Conservation (phyloP, 257 asterid genomes). For the Salvia splendens region DNA sequence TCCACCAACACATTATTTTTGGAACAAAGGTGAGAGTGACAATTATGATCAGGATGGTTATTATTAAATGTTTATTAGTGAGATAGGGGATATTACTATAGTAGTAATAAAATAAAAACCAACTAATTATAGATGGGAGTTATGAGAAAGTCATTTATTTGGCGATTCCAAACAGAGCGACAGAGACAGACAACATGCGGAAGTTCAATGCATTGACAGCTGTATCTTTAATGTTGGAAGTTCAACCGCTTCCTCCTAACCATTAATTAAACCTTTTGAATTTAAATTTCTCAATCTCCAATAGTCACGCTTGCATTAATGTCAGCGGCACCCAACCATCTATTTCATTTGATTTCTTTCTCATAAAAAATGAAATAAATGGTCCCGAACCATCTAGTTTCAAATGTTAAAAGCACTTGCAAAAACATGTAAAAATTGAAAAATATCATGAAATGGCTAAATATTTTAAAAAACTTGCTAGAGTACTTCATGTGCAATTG, state of each 20-base stretch:
- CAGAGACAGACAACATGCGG: background rate
- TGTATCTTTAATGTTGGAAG: conserved; percentile 13
- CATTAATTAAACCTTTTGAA: background rate
- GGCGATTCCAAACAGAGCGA: background rate
- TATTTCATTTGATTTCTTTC: background rate
- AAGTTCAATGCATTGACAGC: background rate
- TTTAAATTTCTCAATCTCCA: background rate
- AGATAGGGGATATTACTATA: background rate
- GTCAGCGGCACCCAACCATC: background rate
- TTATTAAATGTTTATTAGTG: too few relatives aligned
- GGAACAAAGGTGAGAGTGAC: too few relatives aligned
- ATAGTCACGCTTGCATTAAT: too few relatives aligned
- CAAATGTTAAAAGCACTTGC: too few relatives aligned
- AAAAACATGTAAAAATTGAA: too few relatives aligned
- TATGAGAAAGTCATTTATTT: conserved; percentile 15
- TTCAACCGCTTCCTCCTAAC: background rate
- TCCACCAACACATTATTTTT: too few relatives aligned
- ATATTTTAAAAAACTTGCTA: too few relatives aligned
- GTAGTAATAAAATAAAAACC: background rate
- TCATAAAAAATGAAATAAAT: too few relatives aligned
- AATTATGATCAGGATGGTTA: too few relatives aligned
- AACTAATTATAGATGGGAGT: background rate
- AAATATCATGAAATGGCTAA: too few relatives aligned
- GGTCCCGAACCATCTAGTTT: too few relatives aligned
- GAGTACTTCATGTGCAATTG: too few relatives aligned